phyloP scores from a whole-genome alignment of 2,329 filamentous ascomycete species.

The Cladosporium phlei region DNA sequence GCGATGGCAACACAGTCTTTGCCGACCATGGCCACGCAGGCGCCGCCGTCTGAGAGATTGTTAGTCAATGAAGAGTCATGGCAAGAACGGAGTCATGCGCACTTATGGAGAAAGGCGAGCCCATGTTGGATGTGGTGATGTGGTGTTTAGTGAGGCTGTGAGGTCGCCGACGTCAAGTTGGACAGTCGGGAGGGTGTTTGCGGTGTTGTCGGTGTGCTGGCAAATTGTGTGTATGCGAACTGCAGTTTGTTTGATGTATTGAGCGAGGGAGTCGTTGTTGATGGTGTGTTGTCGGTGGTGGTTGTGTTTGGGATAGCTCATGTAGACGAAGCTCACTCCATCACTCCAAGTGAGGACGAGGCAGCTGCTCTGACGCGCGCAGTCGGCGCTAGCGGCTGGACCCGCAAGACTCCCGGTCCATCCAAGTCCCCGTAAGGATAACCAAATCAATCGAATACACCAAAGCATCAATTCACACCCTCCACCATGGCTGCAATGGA shows the following conservation, averaged over 20 bases:
- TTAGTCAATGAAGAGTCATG: neutral
- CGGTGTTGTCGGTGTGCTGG: neutral
- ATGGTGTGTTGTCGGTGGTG: slow-evolving; percentile 1
- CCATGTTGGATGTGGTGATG: slow-evolving; percentile 47
- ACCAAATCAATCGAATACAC: neutral
- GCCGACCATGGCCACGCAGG: slow-evolving; percentile 97
- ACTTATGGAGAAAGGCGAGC: slow-evolving; percentile 96
- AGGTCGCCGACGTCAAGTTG: slow-evolving; percentile 3
- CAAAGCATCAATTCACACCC: slow-evolving; percentile 11
- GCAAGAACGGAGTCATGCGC: slow-evolving; percentile 33
- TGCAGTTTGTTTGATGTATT: too few species aligned
- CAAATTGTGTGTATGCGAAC: neutral
- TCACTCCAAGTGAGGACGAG: too few species aligned
- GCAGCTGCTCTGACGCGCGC: slow-evolving; percentile 15
- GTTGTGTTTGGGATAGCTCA: slow-evolving; percentile 3
- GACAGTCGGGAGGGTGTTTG: neutral
- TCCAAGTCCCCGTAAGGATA: neutral
- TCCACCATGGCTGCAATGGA: slow-evolving; percentile 18
- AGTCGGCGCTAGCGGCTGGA: slow-evolving; percentile 14
- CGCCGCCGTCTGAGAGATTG: slow-evolving; percentile 67
- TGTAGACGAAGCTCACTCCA: too few species aligned
- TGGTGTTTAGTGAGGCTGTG: slow-evolving; percentile 4
- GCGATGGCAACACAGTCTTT: slow-evolving; percentile 99
- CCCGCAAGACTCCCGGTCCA: slow-evolving; percentile 12
- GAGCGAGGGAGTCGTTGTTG: neutral